A percentile compares a stretch with the other conserved stretches of the same genome.
Evolutionary conservation across 2,329 filamentous ascomycete species (phyloP).

Genomic region (Passalora sequoiae): DNA sequence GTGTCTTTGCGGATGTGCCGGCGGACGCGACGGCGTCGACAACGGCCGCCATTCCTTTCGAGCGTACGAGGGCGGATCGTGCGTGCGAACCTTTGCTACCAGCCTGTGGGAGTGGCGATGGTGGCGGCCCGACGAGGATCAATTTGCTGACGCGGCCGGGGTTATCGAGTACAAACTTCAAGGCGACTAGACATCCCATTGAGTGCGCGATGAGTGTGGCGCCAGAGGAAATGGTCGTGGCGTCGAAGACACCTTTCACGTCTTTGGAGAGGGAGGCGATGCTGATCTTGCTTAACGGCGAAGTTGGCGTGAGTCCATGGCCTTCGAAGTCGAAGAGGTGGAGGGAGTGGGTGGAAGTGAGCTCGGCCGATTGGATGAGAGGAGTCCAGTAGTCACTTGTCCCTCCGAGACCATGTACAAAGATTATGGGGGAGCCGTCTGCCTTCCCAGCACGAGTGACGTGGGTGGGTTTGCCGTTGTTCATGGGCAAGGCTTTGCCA

Average conservation of each 20-base stretch:
- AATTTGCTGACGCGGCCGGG: conserved; percentile 42
- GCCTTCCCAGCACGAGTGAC: conserved; percentile 6
- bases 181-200: conserved; percentile 48
- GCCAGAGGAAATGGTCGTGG: no score
- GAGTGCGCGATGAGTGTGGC: conserved; percentile 49
- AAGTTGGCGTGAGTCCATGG: conserved; percentile 51
- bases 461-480: conserved; percentile 28
- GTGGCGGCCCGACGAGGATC: conserved; percentile 46
- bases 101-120: conserved; percentile 41
- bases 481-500: no score
- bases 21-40: conserved; percentile 38
- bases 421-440: conserved; percentile 40
- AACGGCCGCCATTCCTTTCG: conserved; percentile 43
- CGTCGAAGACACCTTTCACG: no score
- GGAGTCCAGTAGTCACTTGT: conserved; percentile 44
- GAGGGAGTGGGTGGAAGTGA: conserved; percentile 14
- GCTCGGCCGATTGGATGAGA: conserved; percentile 31
- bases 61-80: conserved; percentile 41
- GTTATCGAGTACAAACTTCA: conserved; percentile 39
- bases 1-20: conserved; percentile 37
- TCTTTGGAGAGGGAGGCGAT: no score
- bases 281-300: conserved; percentile 39
- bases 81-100: conserved; percentile 29
- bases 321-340: conserved; percentile 52
- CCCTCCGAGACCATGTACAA: conserved; percentile 54